phyloP scores from a whole-genome alignment of 139 green algal genomes.

The Tetraselmis striata region DNA sequence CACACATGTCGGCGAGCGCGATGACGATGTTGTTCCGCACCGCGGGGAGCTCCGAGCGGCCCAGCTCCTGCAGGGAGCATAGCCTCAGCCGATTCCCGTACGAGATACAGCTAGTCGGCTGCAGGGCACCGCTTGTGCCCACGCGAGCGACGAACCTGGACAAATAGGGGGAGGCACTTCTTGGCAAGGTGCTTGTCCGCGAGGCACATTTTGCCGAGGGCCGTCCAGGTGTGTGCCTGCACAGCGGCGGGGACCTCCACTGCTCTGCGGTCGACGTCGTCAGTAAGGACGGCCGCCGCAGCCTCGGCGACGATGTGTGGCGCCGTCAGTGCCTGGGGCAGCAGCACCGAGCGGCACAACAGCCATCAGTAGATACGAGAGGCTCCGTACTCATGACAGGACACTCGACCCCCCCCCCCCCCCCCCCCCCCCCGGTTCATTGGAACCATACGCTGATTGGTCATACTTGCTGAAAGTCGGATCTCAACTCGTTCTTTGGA shows the following conservation, averaged over 20 bases:
- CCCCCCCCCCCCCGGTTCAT: too few relatives aligned
- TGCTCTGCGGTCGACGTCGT: not conserved
- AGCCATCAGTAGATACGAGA: too few relatives aligned
- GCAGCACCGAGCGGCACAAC: too few relatives aligned
- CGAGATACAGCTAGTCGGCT: too few relatives aligned
- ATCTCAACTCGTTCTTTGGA: too few relatives aligned
- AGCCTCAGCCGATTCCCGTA: too few relatives aligned
- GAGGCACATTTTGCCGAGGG: slow-evolving; percentile 77
- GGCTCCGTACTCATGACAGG: too few relatives aligned
- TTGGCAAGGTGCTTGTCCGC: slow-evolving; percentile 67
- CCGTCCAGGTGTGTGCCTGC: slow-evolving; percentile 62
- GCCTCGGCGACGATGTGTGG: not conserved
- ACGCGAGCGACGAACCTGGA: too few relatives aligned
- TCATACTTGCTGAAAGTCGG: too few relatives aligned
- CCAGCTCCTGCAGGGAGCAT: slow-evolving; percentile 40
- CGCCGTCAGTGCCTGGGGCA: slow-evolving; percentile 62
- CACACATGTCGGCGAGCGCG: slow-evolving; percentile 71
- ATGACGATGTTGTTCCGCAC: slow-evolving; percentile 90
- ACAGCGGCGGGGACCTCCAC: slow-evolving; percentile 13
- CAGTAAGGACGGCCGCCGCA: not conserved
- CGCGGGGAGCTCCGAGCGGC: slow-evolving; percentile 29
- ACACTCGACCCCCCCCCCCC: too few relatives aligned
- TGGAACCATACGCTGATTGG: too few relatives aligned
- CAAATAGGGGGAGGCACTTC: slow-evolving; percentile 64
- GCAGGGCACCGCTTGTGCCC: too few relatives aligned